Conservation (phyloP, 1,284 basidiomycete species). For the Marasmius fiardii region DNA sequence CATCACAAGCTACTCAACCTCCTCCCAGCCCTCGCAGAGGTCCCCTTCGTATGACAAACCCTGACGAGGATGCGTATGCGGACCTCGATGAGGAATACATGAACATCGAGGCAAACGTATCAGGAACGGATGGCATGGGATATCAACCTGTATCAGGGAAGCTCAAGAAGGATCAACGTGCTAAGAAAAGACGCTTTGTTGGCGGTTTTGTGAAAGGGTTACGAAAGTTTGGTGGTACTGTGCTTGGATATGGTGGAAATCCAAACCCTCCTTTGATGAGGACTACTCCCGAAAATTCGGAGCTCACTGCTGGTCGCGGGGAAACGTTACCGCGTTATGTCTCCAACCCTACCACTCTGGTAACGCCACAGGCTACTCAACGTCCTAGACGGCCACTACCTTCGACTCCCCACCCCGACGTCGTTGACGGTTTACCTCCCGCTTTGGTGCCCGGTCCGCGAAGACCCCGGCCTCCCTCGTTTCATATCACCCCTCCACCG, state of each 20-base stretch:
- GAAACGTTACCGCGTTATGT: background rate
- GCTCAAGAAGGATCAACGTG: constrained; percentile 4
- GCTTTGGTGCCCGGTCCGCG: background rate
- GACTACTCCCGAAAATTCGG: background rate
- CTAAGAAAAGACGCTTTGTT: constrained; percentile 7
- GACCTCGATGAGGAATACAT: constrained; percentile 5
- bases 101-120: constrained; percentile 2
- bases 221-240: constrained; percentile 7
- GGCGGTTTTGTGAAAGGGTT: constrained; percentile 11
- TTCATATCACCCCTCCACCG: background rate
- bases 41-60: constrained; percentile 5
- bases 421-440: background rate
- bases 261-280: background rate
- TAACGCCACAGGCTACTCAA: background rate
- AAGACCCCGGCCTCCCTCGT: background rate
- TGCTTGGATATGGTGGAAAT: constrained; percentile 1
- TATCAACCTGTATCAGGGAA: background rate
- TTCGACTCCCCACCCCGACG: background rate
- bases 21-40: background rate
- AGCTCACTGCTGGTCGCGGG: background rate
- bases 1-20: background rate
- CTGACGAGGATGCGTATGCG: constrained; percentile 5
- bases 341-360: background rate
- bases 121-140: background rate
- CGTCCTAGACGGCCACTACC: background rate